A percentile compares a stretch with the other conserved stretches of the same genome.
These are phyloP conservation scores for Sporothrix humicola DNA, from an alignment of 2,329 filamentous ascomycete genomes.

Conservation along the genomic window DNA sequence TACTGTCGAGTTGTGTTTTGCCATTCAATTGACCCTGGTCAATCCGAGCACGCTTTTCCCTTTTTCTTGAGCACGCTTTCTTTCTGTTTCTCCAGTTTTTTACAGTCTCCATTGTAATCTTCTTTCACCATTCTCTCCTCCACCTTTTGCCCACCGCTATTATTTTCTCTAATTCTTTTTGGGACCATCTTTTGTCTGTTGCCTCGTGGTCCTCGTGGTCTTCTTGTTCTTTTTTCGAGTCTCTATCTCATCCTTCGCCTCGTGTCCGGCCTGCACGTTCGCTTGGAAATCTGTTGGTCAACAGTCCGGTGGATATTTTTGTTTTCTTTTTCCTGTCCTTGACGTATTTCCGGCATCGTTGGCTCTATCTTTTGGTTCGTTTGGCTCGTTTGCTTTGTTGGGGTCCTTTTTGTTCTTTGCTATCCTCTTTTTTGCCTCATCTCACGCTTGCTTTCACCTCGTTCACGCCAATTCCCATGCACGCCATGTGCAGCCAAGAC, in stretches of 20 bases:
- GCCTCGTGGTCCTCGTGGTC: no score
- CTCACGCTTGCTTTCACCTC: not conserved
- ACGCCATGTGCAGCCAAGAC: conserved; percentile 6
- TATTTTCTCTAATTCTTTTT: no score
- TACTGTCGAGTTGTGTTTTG: not conserved
- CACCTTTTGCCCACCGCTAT: no score
- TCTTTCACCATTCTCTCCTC: not conserved
- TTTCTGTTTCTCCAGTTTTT: conserved; percentile 1
- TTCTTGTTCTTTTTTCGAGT: no score
- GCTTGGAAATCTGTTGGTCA: not conserved
- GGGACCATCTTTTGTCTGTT: no score
- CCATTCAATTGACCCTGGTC: not conserved
- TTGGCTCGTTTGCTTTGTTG: not conserved
- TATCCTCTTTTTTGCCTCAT: not conserved
- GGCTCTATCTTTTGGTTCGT: not conserved
- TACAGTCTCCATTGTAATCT: not conserved
- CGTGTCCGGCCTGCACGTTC: not conserved
- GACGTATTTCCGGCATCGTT: not conserved
- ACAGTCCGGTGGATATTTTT: not conserved
- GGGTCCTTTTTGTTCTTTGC: not conserved
- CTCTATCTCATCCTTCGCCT: not conserved
- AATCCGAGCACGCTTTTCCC: not conserved
- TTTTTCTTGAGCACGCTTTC: not conserved
- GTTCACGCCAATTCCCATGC: not conserved
- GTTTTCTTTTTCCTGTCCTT: not conserved